Evolutionary conservation across 2,329 filamentous ascomycete species (phyloP).

Genomic region (Epichloe sp.): DNA sequence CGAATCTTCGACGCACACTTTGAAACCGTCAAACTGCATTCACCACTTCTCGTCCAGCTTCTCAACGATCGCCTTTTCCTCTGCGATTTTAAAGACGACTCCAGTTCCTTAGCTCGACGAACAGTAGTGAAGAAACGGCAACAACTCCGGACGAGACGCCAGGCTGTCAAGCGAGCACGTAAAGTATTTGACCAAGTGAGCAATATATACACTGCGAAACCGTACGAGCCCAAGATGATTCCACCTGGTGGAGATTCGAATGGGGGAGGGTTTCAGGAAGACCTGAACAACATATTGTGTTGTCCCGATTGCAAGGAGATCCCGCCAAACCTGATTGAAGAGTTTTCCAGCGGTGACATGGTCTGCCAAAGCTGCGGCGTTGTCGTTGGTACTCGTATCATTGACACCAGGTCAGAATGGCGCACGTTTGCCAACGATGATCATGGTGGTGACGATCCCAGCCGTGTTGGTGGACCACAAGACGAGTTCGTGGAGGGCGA

Average conservation of each 20-base stretch:
- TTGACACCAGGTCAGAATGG: constrained; percentile 96
- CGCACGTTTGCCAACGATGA: constrained; percentile 98
- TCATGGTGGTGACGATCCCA: constrained; percentile 89
- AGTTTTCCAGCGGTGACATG: constrained; percentile 83
- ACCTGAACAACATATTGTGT: constrained; percentile 72
- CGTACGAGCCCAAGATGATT: constrained; percentile 34
- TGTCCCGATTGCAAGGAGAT: constrained; percentile 85
- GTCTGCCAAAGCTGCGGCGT: constrained; percentile 87
- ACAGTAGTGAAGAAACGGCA: constrained; percentile 20
- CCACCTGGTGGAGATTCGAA: constrained; percentile 21
- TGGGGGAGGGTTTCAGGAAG: constrained; percentile 44
- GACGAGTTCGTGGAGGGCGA: constrained; percentile 84
- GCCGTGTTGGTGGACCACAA: constrained; percentile 88
- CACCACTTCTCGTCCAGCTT: constrained; percentile 53
- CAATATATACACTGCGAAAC: constrained; percentile 30
- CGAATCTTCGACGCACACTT: neutral
- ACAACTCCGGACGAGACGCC: constrained; percentile 20
- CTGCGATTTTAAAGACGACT: constrained; percentile 12
- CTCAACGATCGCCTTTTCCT: constrained; percentile 30
- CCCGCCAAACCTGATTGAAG: constrained; percentile 87
- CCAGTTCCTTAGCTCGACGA: constrained; percentile 9
- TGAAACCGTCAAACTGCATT: constrained; percentile 52
- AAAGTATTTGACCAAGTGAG: constrained; percentile 26
- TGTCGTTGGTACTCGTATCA: constrained; percentile 79
- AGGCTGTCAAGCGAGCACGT: constrained; percentile 22